Evolutionary conservation across 169 alveolate species (phyloP), one percentile per base, ranked within the genome.

Genomic region (Plasmodium coatneyi): DNA sequence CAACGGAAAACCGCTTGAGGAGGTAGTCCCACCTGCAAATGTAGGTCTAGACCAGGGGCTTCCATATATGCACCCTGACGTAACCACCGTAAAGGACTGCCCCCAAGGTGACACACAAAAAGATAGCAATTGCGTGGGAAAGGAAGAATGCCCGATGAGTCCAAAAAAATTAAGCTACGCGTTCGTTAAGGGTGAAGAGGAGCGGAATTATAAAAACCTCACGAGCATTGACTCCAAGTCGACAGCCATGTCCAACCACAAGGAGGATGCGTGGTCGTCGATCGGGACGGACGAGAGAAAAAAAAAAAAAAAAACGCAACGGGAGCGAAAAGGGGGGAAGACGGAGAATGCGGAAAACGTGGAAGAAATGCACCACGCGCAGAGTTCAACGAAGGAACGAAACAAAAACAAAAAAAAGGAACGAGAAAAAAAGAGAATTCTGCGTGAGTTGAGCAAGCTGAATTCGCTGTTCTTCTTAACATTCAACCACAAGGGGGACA

Each of bases 401-500:
- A 14, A 32, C 36, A 80, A 43, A 16, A 10, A n/a, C 5, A 80
- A 25, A 82, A 82, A 16, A 46, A 82, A 25, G 19, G 66, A 52
- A 86, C 79, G 66, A 9, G 43, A 86, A 10, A 86, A 78, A 76
- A 78, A 60, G 30, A 52, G 66, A 52, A 86, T 86, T 16, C 84
- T 86, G n/a, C 78, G 66, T 1, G 49, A 86, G 70, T 41, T 86
- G 16, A 76, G 80, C 25, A 86, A 76, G 80, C 80, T 74, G 16
- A 86, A 86, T 41, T 49, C 93, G 12, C 86, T 52, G 14, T 86
- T 86, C 30, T 76, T 86, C 80, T 86, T 86, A 39, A 86, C 79
- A 4, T 86, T 74, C 80, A 46, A 49, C 80, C 93, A 86, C 41
- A 86, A 86, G 71, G 93, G 93, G 14, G 84, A 74, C 30, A 74